Base-by-base conservation (phyloP, 352 stramenopile genomes). In the Globisporangium paroecandrum region DNA sequence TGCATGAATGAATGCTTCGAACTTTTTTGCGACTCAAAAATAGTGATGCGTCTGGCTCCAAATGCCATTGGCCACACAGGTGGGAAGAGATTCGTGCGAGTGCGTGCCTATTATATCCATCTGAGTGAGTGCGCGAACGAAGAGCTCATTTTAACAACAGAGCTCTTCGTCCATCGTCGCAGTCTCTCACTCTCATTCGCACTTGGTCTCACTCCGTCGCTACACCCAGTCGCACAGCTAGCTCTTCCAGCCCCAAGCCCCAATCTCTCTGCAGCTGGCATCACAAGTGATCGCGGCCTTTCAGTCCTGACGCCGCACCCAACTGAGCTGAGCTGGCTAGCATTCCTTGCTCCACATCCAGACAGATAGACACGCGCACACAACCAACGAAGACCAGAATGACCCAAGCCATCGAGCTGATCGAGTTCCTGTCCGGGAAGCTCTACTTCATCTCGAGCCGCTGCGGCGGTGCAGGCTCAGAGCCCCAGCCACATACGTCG, bases 361-460 rank as follows among this genome's bases (percentile, higher is more conserved):
- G 1, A 36, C 58, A 49, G 18, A 12, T 24, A 32, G 4, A 49
- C 15, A 13, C 1, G 20, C 41, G 41, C 36, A 12, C 32, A 55
- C 24, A 55, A 12, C 20, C 47, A 47, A 1, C 58, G 41, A 43
- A 9, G 22, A 60, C 2, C 58, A 27, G 3, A 18, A 70, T 65
- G 64, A 27, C 59, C 4, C 56, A 71, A 41, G 32, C 70, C 9
- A 68, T 75, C 41, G 70, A 77, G 61, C 63, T 82, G 22, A 49
- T 83, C 62, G 77, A 83, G 58, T 70, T 69, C 41, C 29, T 79
- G 15, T 66, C 74, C 6, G 72, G 74, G 2, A 64, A 69, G 27
- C 63, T 83, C 51, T 83, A 78, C 62, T 78, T 73, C 46, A 46
- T 77, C 46, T 77, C 70, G 68, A 71, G 68, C 29, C 38, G 62